These are phyloP conservation scores for Parmelia sp. DNA, from an alignment of 495 filamentous ascomycete species.

Conservation along the genomic window DNA sequence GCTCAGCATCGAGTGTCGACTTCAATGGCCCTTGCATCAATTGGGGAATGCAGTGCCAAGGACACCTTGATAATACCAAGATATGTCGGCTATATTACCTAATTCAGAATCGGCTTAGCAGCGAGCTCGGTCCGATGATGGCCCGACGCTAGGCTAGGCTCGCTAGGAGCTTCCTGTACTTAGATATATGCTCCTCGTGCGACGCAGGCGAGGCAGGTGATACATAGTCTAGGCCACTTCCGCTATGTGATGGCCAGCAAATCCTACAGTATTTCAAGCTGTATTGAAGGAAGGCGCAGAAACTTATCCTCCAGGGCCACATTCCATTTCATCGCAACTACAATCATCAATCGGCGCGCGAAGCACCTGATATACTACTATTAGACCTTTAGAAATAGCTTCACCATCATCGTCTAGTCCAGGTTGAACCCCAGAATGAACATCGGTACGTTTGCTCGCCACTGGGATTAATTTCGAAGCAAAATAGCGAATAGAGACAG, in stretches of 20 bases:
- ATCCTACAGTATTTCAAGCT: no score
- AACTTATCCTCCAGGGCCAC: not conserved
- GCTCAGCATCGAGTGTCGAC: constrained; percentile 23
- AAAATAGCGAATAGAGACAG: not conserved
- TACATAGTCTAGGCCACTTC: no score
- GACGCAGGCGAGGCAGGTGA: no score
- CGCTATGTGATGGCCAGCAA: no score
- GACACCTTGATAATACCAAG: not conserved
- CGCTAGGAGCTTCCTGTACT: no score
- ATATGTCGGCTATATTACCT: not conserved
- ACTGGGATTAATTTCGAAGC: not conserved
- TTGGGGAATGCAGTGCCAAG: not conserved
- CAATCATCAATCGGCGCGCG: not conserved
- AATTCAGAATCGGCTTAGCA: no score
- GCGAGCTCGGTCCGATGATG: no score
- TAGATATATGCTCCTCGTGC: no score
- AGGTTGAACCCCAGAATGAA: not conserved
- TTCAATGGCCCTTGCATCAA: constrained; percentile 14
- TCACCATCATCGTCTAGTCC: not conserved
- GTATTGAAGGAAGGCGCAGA: not conserved
- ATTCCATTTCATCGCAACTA: not conserved
- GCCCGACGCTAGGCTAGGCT: no score
- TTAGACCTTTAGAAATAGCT: not conserved
- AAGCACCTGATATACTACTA: not conserved
- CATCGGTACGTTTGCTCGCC: not conserved